Percentiles rank a stretch among this genome's conserved stretches.
Evolutionary conservation across 2,329 filamentous ascomycete species (phyloP).

Genomic region (Chalaropsis ovoidea): DNA sequence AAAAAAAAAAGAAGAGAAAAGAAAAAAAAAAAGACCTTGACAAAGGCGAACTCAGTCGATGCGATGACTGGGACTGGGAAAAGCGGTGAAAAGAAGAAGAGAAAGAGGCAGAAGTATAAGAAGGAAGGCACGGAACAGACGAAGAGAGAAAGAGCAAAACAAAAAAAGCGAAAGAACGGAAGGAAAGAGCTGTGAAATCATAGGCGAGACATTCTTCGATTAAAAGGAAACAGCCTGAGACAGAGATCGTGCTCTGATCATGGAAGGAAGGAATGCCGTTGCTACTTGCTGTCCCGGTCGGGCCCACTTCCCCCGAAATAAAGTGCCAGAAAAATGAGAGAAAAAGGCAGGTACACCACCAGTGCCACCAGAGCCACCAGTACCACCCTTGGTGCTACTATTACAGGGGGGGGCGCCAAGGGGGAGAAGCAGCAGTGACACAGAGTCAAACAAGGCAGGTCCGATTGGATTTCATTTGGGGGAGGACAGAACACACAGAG

Average conservation of each 20-base stretch:
- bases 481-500: background rate
- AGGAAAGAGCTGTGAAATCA: constrained; percentile 19
- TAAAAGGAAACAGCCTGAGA: constrained; percentile 17
- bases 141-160: background rate
- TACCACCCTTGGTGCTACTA: background rate
- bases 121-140: background rate
- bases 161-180: constrained; percentile 15
- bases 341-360: background rate
- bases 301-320: background rate
- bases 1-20: constrained; percentile 20
- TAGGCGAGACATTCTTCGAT: constrained; percentile 10
- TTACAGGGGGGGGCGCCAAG: background rate
- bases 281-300: background rate
- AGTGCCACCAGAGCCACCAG: background rate
- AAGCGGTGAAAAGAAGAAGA: constrained; percentile 14
- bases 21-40: constrained; percentile 17
- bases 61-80: too few relatives aligned
- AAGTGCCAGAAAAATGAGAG: background rate
- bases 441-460: background rate
- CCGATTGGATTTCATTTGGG: background rate
- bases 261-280: background rate
- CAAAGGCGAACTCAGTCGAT: constrained; percentile 11
- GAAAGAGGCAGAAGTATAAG: background rate
- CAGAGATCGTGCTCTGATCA: constrained; percentile 5
- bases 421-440: background rate